Conservation (phyloP, 2,329 filamentous ascomycete genomes). For the Trichophyton simii region DNA sequence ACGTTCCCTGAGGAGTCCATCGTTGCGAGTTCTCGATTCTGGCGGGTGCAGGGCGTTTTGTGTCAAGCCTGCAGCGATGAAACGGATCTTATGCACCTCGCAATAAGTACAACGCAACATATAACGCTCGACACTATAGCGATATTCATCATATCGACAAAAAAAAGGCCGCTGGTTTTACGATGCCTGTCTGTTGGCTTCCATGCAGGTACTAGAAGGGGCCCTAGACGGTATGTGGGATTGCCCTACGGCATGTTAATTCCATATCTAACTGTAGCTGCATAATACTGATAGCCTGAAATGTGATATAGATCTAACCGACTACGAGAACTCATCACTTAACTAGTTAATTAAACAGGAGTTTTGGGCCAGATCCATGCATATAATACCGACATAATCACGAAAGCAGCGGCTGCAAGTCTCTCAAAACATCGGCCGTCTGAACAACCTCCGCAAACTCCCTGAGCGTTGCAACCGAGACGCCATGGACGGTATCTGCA, state of each 20-base stretch:
- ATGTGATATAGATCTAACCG: no score
- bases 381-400: background rate
- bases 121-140: no score
- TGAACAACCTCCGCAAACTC: constrained; percentile 35
- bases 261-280: background rate
- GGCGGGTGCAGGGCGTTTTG: background rate
- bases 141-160: no score
- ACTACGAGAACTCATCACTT: background rate
- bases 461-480: constrained; percentile 34
- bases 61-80: background rate
- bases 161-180: no score
- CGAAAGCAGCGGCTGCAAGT: constrained; percentile 16
- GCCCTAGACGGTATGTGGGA: background rate
- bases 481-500: constrained; percentile 35
- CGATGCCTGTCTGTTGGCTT: background rate
- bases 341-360: background rate
- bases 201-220: background rate
- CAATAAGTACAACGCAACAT: no score
- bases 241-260: background rate
- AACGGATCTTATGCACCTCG: background rate
- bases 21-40: background rate
- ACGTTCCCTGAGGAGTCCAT: constrained; percentile 32
- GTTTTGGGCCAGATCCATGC: background rate
- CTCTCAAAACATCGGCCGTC: constrained; percentile 27
- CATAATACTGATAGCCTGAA: background rate